Percentiles rank a stretch among this genome's conserved stretches.
These are phyloP conservation scores for Cronartium quercuum DNA, from an alignment of 1,284 basidiomycete species.

Conservation along the genomic window DNA sequence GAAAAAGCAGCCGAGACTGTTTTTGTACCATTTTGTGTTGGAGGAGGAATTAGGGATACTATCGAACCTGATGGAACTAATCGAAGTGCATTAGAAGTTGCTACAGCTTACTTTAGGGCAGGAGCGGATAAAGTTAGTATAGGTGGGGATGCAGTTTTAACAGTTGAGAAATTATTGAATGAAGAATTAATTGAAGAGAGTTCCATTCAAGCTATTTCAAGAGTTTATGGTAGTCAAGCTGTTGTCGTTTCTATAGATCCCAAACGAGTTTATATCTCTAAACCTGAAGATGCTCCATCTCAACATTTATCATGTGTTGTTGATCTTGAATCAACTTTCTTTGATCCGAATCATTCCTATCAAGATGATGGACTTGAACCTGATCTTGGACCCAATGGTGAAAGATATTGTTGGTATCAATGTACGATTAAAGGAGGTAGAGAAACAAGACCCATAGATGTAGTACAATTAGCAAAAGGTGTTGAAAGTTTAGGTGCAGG, in stretches of 20 bases:
- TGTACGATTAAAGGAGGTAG: slow-evolving; percentile 94
- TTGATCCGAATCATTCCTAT: slow-evolving; percentile 47
- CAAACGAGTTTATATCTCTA: slow-evolving; percentile 74
- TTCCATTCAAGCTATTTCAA: slow-evolving; percentile 87
- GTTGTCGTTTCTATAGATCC: slow-evolving; percentile 98
- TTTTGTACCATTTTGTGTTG: slow-evolving; percentile 97
- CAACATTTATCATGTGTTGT: slow-evolving; percentile 61
- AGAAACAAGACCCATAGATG: slow-evolving; percentile 79
- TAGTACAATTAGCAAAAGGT: slow-evolving; percentile 80
- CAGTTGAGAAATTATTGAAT: slow-evolving; percentile 32
- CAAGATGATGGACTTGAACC: slow-evolving; percentile 36
- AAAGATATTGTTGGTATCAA: slow-evolving; percentile 91
- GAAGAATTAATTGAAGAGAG: slow-evolving; percentile 52
- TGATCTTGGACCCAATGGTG: slow-evolving; percentile 59
- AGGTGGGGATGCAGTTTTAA: slow-evolving; percentile 51
- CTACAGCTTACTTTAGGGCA: slow-evolving; percentile 89
- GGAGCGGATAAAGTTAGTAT: slow-evolving; percentile 93
- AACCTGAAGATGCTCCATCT: slow-evolving; percentile 54
- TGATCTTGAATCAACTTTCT: slow-evolving; percentile 59
- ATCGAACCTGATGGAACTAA: slow-evolving; percentile 89
- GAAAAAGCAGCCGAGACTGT: slow-evolving; percentile 79
- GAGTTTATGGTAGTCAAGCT: slow-evolving; percentile 87
- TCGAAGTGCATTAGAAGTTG: slow-evolving; percentile 83
- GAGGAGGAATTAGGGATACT: slow-evolving; percentile 94
- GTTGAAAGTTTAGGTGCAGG: slow-evolving; percentile 86